Percentiles rank a stretch among this genome's conserved stretches.
These are phyloP conservation scores for Platanus orientalis DNA, from an alignment of 164 flowering plant genomes.

Conservation along the genomic window DNA sequence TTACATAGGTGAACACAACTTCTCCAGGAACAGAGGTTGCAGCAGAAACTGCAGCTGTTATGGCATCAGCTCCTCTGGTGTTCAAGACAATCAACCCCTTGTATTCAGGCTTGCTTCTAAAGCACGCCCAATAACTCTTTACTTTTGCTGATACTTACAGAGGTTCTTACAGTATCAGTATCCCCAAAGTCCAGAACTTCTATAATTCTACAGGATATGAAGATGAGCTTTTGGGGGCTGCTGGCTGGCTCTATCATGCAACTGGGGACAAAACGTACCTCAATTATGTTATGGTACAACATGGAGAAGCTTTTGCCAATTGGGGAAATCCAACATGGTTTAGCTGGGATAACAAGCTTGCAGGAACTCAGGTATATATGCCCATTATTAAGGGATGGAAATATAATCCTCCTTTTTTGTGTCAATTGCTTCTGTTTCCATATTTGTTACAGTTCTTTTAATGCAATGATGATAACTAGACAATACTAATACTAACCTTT, in stretches of 20 bases:
- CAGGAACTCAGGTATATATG: constrained; percentile 74
- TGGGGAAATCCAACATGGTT: constrained; percentile 88
- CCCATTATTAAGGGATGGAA: no score
- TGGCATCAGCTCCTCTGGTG: constrained; percentile 89
- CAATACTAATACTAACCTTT: neutral
- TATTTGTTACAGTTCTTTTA: neutral
- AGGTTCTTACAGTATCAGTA: constrained; percentile 57
- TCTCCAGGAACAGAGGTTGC: constrained; percentile 89
- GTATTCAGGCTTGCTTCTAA: constrained; percentile 66
- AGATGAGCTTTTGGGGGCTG: constrained; percentile 97
- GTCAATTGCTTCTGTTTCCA: neutral
- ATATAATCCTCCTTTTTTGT: no score
- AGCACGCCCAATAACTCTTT: constrained; percentile 69
- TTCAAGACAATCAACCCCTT: constrained; percentile 48
- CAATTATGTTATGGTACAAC: constrained; percentile 47
- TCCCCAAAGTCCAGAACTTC: constrained; percentile 58
- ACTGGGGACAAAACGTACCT: constrained; percentile 66
- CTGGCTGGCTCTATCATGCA: constrained; percentile 94
- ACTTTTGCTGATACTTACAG: constrained; percentile 63
- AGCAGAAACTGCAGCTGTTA: constrained; percentile 92
- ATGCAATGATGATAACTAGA: neutral
- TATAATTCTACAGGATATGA: constrained; percentile 88
- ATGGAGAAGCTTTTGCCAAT: constrained; percentile 59
- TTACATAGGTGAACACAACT: constrained; percentile 61
- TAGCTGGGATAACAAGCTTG: constrained; percentile 93